phyloP scores from a whole-genome alignment of 1,139 yeast species.

The Sugiyamaella grinbergsii region DNA sequence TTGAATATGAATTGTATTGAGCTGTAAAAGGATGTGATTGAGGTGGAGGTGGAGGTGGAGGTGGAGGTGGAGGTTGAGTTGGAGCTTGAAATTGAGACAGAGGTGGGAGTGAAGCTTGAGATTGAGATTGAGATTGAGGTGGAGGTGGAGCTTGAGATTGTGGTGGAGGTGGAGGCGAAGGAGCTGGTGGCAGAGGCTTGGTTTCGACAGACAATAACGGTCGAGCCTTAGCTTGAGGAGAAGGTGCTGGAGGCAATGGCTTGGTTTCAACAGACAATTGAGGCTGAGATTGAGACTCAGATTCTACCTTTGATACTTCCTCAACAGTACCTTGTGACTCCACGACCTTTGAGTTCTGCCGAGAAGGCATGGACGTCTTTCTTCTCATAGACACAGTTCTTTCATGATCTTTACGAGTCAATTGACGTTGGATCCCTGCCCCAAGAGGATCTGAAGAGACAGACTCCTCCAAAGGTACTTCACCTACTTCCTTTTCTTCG shows the following conservation, averaged over 20 bases:
- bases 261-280: too few relatives aligned
- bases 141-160: conserved; percentile 10
- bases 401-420: conserved; percentile 37
- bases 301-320: not conserved
- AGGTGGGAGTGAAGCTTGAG: not conserved
- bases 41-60: conserved; percentile 19
- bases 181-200: too few relatives aligned
- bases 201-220: too few relatives aligned
- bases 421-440: conserved; percentile 24
- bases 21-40: conserved; percentile 8
- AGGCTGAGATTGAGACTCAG: too few relatives aligned
- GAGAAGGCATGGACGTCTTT: conserved; percentile 24
- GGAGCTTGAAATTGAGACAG: not conserved
- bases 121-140: not conserved
- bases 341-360: not conserved
- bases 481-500: not conserved
- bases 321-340: not conserved
- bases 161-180: conserved; percentile 20
- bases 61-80: not conserved
- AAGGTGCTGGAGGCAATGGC: too few relatives aligned
- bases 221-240: too few relatives aligned
- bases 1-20: not conserved
- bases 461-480: not conserved
- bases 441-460: conserved; percentile 3
- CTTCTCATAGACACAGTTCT: conserved; percentile 29